These are phyloP conservation scores for Fusarium tanahbumbuense DNA, from an alignment of 2,329 filamentous ascomycete genomes.

Conservation along the genomic window DNA sequence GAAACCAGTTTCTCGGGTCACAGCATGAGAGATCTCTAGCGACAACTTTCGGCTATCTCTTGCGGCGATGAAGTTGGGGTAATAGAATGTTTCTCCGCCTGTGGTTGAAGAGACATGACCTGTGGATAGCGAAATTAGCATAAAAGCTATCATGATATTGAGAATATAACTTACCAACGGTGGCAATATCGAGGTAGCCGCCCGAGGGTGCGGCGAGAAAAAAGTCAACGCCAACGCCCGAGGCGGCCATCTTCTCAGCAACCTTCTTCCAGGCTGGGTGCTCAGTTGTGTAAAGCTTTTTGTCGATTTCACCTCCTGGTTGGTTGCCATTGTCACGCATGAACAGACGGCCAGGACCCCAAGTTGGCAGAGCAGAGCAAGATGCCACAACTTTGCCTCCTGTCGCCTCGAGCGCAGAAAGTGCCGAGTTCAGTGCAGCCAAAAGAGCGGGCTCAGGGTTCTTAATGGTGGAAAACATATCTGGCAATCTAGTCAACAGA, in stretches of 20 bases:
- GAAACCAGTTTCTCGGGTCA: slow-evolving; percentile 91
- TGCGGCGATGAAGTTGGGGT: slow-evolving; percentile 92
- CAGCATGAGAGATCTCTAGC: slow-evolving; percentile 85
- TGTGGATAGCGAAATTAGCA: slow-evolving; percentile 45
- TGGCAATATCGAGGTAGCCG: slow-evolving; percentile 92
- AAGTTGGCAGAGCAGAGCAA: slow-evolving; percentile 87
- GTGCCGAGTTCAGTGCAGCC: slow-evolving; percentile 83
- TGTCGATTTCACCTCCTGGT: slow-evolving; percentile 87
- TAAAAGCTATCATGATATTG: not conserved
- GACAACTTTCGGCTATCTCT: slow-evolving; percentile 87
- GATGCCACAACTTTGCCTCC: slow-evolving; percentile 95
- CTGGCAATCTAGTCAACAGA: slow-evolving; percentile 85
- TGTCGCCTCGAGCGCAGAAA: slow-evolving; percentile 85
- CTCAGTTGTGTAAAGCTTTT: slow-evolving; percentile 91
- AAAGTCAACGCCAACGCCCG: slow-evolving; percentile 90
- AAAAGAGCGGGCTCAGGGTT: slow-evolving; percentile 91
- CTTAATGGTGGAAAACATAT: slow-evolving; percentile 87
- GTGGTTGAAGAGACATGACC: slow-evolving; percentile 87
- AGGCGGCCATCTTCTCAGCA: slow-evolving; percentile 87
- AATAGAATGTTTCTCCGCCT: slow-evolving; percentile 97
- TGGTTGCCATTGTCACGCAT: slow-evolving; percentile 90
- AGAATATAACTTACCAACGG: slow-evolving; percentile 71
- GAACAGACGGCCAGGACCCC: slow-evolving; percentile 86
- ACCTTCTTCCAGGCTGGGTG: slow-evolving; percentile 88
- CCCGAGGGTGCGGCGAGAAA: slow-evolving; percentile 93